Evolutionary conservation across 2,329 filamentous ascomycete species (phyloP).

Genomic region (Pleoardoris graminearum): DNA sequence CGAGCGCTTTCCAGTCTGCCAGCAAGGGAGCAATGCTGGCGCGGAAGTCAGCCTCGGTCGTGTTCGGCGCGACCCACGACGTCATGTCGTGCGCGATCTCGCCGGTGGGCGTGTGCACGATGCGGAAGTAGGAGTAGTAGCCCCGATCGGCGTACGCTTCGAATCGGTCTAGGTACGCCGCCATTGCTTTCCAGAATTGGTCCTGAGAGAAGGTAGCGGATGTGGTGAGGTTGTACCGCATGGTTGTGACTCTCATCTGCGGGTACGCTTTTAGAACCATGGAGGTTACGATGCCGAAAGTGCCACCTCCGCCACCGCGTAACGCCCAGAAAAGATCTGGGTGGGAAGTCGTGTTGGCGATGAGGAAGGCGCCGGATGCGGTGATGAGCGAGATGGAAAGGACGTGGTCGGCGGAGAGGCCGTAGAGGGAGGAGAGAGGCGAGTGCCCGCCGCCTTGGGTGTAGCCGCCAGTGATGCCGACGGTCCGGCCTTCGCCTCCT

Average conservation of each 20-base stretch:
- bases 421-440: background rate
- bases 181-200: slow-evolving; percentile 20
- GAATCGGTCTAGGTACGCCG: slow-evolving; percentile 7
- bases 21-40: slow-evolving; percentile 8
- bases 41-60: slow-evolving; percentile 5
- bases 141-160: slow-evolving; percentile 10
- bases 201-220: background rate
- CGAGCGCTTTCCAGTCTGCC: slow-evolving; percentile 8
- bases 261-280: slow-evolving; percentile 29
- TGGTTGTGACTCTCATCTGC: slow-evolving; percentile 10
- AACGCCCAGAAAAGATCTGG: slow-evolving; percentile 47
- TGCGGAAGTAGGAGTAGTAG: slow-evolving; percentile 13
- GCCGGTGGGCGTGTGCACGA: slow-evolving; percentile 6
- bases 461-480: background rate
- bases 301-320: slow-evolving; percentile 28
- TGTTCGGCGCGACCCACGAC: slow-evolving; percentile 11
- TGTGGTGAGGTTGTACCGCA: background rate
- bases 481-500: background rate
- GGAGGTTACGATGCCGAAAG: slow-evolving; percentile 43
- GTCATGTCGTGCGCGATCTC: slow-evolving; percentile 12
- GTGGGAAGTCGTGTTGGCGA: slow-evolving; percentile 25
- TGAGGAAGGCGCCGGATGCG: slow-evolving; percentile 17
- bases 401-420: background rate
- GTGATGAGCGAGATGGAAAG: slow-evolving; percentile 13
- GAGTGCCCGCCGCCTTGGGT: background rate